Evolutionary conservation across 345 rosid species (phyloP), one percentile per base, ranked within the genome.

Genomic region (Sisymbrium irio): DNA sequence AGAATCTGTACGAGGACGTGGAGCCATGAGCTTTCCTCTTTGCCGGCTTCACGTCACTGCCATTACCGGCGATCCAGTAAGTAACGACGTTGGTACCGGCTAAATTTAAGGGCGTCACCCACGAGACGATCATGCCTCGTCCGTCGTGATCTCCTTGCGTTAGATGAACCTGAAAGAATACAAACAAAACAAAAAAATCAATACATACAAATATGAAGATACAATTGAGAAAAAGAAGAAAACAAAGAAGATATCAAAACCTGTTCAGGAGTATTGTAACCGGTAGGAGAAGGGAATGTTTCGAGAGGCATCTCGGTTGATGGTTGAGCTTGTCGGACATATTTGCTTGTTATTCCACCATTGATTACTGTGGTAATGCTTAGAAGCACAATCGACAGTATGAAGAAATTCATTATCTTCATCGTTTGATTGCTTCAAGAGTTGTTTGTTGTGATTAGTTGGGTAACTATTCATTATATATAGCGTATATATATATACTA

Each of bases 131-230:
- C 40, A 83, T 71, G 4, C 45, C 86, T 17, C 72, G 60, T 30
- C 88, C 86, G 9, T 67, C 56, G 8, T 62, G 80, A 60, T 85
- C 88, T 28, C 86, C 88, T 67, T 85, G 88, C 0, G 83, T 83
- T 3, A 83, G 11, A 41, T 85, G 86, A 27, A 85, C 88, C 88
- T 85, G 35, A 72, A 13, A 40, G 4, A 35, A 33, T 32, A 9
- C 7, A n/a, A n/a, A n/a, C 36, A 13, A 39, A 18, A 9, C 6
- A 1, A 14, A 15, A 12, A 19, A 3, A 4, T 30, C 25, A 15
- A 25, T 27, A 49, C 6, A 14, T 20, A 42, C 6, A 22, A 36
- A 5, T 7, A 57, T 22, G 12, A 32, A 57, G 2, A 25, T 5
- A 39, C 4, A 6, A 18, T 8, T 13, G 12, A 62, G 30, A 28